Conservation (phyloP, 257 asterid genomes). For the Ocimum tenuiflorum region DNA sequence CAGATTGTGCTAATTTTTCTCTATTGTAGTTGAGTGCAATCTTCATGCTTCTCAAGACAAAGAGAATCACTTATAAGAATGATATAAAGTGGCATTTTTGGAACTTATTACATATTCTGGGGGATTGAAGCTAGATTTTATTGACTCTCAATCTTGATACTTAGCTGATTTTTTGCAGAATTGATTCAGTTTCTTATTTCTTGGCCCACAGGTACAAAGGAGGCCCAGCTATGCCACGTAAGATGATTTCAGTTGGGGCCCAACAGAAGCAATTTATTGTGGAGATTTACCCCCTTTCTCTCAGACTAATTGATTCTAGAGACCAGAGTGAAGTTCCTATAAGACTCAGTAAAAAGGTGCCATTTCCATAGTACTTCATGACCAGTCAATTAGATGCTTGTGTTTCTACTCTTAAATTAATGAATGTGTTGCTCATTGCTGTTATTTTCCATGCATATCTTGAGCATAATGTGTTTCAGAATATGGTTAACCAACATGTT, state of each 20-base stretch:
- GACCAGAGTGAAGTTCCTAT: constrained; percentile 52
- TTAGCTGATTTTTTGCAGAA: neutral
- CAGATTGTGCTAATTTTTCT: neutral
- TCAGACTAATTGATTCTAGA: constrained; percentile 58
- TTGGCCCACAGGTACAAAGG: constrained; percentile 66
- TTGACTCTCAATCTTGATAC: neutral
- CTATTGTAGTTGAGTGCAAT: neutral
- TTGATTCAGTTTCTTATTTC: constrained; percentile 14
- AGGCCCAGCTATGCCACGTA: constrained; percentile 71
- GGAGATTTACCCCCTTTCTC: constrained; percentile 74
- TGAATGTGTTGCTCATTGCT: neutral
- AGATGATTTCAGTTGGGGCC: constrained; percentile 72
- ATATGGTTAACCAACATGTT: no score
- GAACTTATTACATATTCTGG: neutral
- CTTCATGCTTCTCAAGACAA: constrained; percentile 1
- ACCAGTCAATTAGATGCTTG: neutral
- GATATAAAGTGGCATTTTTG: neutral
- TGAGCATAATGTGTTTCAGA: no score
- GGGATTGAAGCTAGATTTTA: neutral
- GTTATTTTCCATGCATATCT: neutral
- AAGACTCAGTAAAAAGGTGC: constrained; percentile 77
- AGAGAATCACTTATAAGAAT: constrained; percentile 4
- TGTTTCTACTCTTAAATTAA: neutral
- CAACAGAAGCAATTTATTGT: constrained; percentile 58
- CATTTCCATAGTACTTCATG: constrained; percentile 2